Evolutionary conservation across 352 stramenopile species (phyloP).

Genomic region (Globisporangium cystogenes): DNA sequence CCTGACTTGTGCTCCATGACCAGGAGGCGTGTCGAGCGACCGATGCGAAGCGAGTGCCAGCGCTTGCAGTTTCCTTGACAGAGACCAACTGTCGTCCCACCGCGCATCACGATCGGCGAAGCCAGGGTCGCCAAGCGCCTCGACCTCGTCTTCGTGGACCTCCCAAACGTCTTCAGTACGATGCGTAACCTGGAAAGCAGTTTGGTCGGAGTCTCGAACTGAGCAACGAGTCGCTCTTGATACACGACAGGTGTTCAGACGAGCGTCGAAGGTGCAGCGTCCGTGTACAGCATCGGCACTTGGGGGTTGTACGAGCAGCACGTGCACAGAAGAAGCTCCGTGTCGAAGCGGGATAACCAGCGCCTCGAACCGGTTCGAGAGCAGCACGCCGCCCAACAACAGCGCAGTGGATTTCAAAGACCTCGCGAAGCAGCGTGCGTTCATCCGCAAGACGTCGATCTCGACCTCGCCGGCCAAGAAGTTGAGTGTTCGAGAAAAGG

Average conservation of each 20-base stretch:
- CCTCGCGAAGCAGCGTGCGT: slow-evolving; percentile 56
- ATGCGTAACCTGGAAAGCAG: not conserved
- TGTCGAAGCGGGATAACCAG: not conserved
- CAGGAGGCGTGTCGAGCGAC: not conserved
- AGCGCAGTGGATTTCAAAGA: slow-evolving; percentile 23
- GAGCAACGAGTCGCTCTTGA: not conserved
- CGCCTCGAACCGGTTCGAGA: not conserved
- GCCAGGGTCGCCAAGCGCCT: not conserved
- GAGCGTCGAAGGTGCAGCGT: slow-evolving; percentile 9
- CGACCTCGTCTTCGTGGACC: slow-evolving; percentile 6
- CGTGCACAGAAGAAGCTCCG: not conserved
- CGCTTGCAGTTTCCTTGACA: not conserved
- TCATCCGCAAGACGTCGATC: slow-evolving; percentile 40
- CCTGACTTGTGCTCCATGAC: not conserved
- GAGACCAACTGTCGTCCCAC: not conserved
- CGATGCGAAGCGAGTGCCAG: not conserved
- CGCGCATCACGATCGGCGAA: not conserved
- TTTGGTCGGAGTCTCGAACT: not conserved
- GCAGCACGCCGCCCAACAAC: not conserved
- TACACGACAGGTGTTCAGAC: slow-evolving; percentile 2
- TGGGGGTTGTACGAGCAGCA: not conserved
- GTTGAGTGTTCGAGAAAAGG: slow-evolving; percentile 6
- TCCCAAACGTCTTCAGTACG: slow-evolving; percentile 6
- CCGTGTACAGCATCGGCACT: slow-evolving; percentile 11
- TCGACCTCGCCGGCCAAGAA: slow-evolving; percentile 21